Evolutionary conservation across 83 land plant species (phyloP).

Genomic region (Diphasiastrum complanatum): DNA sequence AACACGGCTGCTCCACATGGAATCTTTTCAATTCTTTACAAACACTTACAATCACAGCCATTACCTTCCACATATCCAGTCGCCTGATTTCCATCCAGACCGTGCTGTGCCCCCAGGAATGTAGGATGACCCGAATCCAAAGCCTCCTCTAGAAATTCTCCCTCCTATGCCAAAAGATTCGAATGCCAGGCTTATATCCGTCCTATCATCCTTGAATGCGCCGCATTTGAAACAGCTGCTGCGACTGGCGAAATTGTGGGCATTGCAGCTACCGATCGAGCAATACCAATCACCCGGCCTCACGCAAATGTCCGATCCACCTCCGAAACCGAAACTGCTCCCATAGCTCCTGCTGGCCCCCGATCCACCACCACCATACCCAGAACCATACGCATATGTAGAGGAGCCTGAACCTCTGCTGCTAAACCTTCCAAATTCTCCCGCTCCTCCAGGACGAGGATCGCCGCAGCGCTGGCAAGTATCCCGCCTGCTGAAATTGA

Average conservation of each 20-base stretch:
- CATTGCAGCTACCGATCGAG: not conserved
- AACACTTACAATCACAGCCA: no score
- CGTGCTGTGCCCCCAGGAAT: not conserved
- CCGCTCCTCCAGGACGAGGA: not conserved
- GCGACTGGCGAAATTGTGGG: not conserved
- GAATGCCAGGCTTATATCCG: not conserved
- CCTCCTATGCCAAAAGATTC: not conserved
- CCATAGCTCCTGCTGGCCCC: no score
- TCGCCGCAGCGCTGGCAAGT: not conserved
- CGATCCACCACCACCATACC: no score
- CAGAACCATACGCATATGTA: not conserved
- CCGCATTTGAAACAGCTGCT: not conserved
- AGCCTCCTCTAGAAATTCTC: not conserved
- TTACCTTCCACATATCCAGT: conserved; percentile 9
- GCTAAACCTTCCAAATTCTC: not conserved
- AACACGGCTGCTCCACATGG: no score
- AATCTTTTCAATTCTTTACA: no score
- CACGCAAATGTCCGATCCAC: not conserved
- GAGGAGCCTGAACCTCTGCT: not conserved
- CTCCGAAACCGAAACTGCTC: not conserved
- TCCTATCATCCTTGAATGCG: conserved; percentile 4
- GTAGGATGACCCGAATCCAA: not conserved
- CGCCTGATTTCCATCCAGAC: conserved; percentile 9
- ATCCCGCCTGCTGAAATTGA: not conserved
- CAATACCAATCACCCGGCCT: conserved; percentile 1